Evolutionary conservation across 1,139 yeast species (phyloP).

Genomic region (Geotrichum aggregatum): DNA sequence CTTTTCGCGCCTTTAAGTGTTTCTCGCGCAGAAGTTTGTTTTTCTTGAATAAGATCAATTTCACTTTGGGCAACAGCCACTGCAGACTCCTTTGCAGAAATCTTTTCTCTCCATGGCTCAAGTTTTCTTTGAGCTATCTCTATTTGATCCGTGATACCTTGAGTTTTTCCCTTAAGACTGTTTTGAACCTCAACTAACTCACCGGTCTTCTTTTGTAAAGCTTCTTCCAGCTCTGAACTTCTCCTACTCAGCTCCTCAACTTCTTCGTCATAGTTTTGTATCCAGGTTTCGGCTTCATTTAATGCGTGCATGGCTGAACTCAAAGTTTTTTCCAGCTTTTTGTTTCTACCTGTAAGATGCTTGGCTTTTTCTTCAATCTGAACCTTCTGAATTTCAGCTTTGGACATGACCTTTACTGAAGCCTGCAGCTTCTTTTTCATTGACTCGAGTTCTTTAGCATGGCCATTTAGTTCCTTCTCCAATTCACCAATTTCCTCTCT

Average conservation of each 20-base stretch:
- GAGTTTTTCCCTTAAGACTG: constrained; percentile 69
- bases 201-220: constrained; percentile 53
- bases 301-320: constrained; percentile 40
- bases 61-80: constrained; percentile 63
- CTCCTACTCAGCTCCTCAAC: constrained; percentile 37
- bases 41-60: constrained; percentile 56
- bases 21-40: constrained; percentile 44
- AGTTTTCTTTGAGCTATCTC: constrained; percentile 59
- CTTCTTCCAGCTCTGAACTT: constrained; percentile 44
- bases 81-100: constrained; percentile 62
- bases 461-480: constrained; percentile 41
- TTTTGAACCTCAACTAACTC: constrained; percentile 60
- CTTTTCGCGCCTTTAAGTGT: constrained; percentile 49
- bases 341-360: constrained; percentile 53
- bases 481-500: constrained; percentile 41
- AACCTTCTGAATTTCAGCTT: constrained; percentile 48
- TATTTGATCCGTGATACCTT: constrained; percentile 58
- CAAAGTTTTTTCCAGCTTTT: constrained; percentile 54
- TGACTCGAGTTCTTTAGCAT: constrained; percentile 30
- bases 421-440: constrained; percentile 31
- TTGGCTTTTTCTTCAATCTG: constrained; percentile 72
- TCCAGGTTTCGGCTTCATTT: constrained; percentile 47
- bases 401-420: constrained; percentile 31
- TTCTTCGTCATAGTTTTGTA: constrained; percentile 47
- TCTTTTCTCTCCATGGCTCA: constrained; percentile 79